Evolutionary conservation across 2,329 filamentous ascomycete species (phyloP).

Genomic region (Hymenoscyphus fraxineus): DNA sequence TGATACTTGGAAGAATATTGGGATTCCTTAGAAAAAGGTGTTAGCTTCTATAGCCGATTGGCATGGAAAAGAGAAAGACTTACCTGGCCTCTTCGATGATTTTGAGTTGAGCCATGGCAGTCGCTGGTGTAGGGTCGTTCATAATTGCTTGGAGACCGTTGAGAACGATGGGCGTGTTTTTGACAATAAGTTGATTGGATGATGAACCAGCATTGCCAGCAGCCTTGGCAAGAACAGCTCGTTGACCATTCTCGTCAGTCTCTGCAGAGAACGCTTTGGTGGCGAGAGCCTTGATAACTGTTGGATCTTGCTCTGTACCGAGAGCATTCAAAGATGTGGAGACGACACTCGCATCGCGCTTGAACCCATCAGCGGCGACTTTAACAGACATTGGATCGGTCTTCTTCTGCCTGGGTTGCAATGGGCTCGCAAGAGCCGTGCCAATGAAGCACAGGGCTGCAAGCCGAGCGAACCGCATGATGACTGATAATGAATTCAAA

Average conservation of each 20-base stretch:
- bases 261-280: slow-evolving; percentile 26
- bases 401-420: neutral
- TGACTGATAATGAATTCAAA: neutral
- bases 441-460: neutral
- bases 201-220: slow-evolving; percentile 20
- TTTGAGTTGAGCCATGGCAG: slow-evolving; percentile 13
- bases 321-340: slow-evolving; percentile 25
- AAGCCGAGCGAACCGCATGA: neutral
- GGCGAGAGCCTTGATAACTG: slow-evolving; percentile 21
- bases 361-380: slow-evolving; percentile 22
- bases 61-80: neutral
- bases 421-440: neutral
- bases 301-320: slow-evolving; percentile 13
- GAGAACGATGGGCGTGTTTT: slow-evolving; percentile 27
- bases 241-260: slow-evolving; percentile 26
- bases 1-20: slow-evolving; percentile 31
- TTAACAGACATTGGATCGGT: slow-evolving; percentile 12
- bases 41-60: neutral
- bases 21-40: slow-evolving; percentile 21
- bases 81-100: slow-evolving; percentile 23
- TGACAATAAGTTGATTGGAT: slow-evolving; percentile 25
- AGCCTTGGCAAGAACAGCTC: slow-evolving; percentile 24
- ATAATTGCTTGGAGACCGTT: slow-evolving; percentile 24
- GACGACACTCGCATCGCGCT: slow-evolving; percentile 27
- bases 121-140: slow-evolving; percentile 17